Base-by-base conservation (phyloP, 352 stramenopile genomes). In the Globisporangium carolinianum region DNA sequence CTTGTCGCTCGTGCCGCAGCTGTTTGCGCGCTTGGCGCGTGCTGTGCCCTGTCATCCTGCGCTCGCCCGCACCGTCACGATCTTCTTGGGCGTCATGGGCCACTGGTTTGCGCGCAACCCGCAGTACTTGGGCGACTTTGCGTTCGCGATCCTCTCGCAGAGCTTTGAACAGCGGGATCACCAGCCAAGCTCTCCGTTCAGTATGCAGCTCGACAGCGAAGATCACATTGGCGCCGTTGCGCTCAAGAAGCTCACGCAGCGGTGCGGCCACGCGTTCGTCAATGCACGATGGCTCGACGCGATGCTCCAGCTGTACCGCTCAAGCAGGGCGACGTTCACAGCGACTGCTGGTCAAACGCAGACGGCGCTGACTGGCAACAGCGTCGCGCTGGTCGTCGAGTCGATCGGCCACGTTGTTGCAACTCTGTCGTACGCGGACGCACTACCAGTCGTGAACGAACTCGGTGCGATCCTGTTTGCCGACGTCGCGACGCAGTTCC, bases 71-170 rank as follows among this genome's bases (percentile, higher is more conserved):
- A 92, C 81, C 3, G 53, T 71, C 6, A 89, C 75, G 14, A 85
- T 92, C 24, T 87, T 92, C 57, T 62, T 91, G 50, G 83, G 83
- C 17, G 75, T 90, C 32, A 70, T 76, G 7, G 69, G 76, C 6
- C 76, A 87, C 57, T 92, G 83, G 83, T 92, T 90, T 65, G 79
- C 79, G 36, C 70, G 67, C 49, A 80, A 90, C 51, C 80, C 79
- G 4, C 68, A 68, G 18, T 86, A 69, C 47, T 60, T 92, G 45
- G 65, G 67, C 17, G 65, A 66, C 10, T 88, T 63, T 48, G 83
- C 83, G 37, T 87, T 91, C 50, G 60, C 73, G 51, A 92, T 92
- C 43, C 58, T 90, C 37, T 91, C 75, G 9, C 78, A 83, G 48
- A 84, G 78, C 45, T 83, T 92, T 37, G 73, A 84, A 51, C 47